Evolutionary conservation across 441 rosid genomes (phyloP).

Genomic region (Populus hybrid): DNA sequence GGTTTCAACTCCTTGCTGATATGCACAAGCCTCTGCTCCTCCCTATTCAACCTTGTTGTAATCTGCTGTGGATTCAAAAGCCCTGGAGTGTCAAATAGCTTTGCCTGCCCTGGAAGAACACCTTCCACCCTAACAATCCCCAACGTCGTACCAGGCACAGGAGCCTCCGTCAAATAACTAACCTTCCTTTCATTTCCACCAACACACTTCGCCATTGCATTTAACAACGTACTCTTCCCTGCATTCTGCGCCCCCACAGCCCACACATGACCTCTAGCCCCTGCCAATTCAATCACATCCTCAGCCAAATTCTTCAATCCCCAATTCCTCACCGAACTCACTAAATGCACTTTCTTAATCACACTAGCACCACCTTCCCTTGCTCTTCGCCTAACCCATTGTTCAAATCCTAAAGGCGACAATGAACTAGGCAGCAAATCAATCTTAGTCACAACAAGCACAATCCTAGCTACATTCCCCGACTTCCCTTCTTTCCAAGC

Average conservation of each 20-base stretch:
- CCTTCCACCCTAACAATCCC: constrained; percentile 86
- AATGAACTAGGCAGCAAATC: constrained; percentile 76
- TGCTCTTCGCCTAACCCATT: constrained; percentile 86
- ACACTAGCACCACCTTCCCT: constrained; percentile 67
- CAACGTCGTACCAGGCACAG: constrained; percentile 86
- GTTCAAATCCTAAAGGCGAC: constrained; percentile 70
- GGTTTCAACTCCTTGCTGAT: constrained; percentile 80
- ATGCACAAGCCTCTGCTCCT: constrained; percentile 83
- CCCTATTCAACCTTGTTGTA: constrained; percentile 77
- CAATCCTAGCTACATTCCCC: constrained; percentile 74
- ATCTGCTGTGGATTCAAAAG: constrained; percentile 79
- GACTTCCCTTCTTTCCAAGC: constrained; percentile 88
- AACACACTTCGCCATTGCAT: constrained; percentile 63
- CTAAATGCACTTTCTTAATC: constrained; percentile 79
- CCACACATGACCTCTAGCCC: constrained; percentile 88
- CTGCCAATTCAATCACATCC: constrained; percentile 65
- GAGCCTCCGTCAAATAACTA: constrained; percentile 80
- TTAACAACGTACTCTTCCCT: constrained; percentile 83
- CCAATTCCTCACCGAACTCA: constrained; percentile 81
- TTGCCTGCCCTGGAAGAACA: constrained; percentile 71
- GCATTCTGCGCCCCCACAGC: constrained; percentile 88
- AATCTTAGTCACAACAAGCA: constrained; percentile 80
- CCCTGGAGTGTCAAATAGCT: constrained; percentile 90
- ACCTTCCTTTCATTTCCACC: constrained; percentile 25
- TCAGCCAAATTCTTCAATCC: constrained; percentile 78